phyloP scores from a whole-genome alignment of 1,284 basidiomycete genomes.

The Rhodotorula glutinis region DNA sequence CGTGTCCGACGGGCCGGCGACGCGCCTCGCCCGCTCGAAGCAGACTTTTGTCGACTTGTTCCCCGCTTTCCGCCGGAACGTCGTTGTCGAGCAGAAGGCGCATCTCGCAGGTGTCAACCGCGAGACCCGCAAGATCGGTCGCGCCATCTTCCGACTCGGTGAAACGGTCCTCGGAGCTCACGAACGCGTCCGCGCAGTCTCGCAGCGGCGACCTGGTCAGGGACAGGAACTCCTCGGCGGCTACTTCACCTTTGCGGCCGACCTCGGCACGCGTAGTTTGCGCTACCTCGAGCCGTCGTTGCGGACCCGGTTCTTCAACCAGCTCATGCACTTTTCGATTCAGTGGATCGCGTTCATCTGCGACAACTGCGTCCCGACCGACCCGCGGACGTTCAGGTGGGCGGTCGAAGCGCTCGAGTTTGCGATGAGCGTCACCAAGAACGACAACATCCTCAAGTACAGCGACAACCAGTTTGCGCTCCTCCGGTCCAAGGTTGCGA shows the following conservation, averaged over 20 bases:
- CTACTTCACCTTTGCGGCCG: conserved; percentile 94
- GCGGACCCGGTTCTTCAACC: conserved; percentile 71
- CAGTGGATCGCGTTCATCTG: conserved; percentile 98
- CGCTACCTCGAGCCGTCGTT: conserved; percentile 76
- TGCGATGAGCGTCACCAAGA: conserved; percentile 80
- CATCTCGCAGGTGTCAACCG: conserved; percentile 86
- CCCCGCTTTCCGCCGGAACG: conserved; percentile 52
- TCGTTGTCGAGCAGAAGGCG: conserved; percentile 80
- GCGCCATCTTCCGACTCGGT: conserved; percentile 82
- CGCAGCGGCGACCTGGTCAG: conserved; percentile 56
- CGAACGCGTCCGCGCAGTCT: conserved; percentile 63
- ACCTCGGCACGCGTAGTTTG: conserved; percentile 80
- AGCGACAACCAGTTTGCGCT: conserved; percentile 83
- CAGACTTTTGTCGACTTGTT: conserved; percentile 70
- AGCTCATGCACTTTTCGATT: conserved; percentile 82
- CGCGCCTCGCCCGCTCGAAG: conserved; percentile 73
- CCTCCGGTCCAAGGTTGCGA: conserved; percentile 86
- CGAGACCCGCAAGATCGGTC: conserved; percentile 84
- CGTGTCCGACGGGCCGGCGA: conserved; percentile 80
- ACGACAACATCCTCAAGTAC: conserved; percentile 85
- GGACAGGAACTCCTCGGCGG: conserved; percentile 81
- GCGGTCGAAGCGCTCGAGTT: conserved; percentile 96
- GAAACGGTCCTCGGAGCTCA: conserved; percentile 91
- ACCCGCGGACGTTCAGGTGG: conserved; percentile 97
- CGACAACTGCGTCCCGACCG: conserved; percentile 94